Evolutionary conservation across 2,329 filamentous ascomycete genomes (phyloP).

Genomic region (Scedosporium boydii): DNA sequence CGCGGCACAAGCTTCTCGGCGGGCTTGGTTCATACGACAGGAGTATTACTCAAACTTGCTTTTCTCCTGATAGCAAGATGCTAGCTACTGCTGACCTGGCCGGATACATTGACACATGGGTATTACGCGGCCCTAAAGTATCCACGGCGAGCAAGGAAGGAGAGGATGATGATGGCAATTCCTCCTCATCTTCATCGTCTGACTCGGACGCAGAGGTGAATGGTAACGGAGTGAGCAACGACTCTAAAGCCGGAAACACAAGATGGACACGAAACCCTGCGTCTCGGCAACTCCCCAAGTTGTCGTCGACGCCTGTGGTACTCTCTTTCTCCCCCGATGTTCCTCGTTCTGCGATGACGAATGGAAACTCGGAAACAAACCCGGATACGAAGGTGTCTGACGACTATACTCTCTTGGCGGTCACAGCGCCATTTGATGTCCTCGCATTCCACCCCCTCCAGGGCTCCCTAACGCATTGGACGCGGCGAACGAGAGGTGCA

Average conservation of each 20-base stretch:
- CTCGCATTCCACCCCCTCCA: slow-evolving; percentile 71
- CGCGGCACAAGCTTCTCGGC: slow-evolving; percentile 49
- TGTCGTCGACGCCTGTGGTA: slow-evolving; percentile 54
- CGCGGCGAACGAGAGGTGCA: slow-evolving; percentile 67
- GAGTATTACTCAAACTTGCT: slow-evolving; percentile 63
- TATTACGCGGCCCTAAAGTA: slow-evolving; percentile 42
- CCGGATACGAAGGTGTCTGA: slow-evolving; percentile 19
- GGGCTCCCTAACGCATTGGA: slow-evolving; percentile 77
- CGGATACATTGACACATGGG: slow-evolving; percentile 82
- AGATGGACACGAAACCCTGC: slow-evolving; percentile 69
- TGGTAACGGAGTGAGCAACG: slow-evolving; percentile 28
- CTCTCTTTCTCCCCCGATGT: slow-evolving; percentile 55
- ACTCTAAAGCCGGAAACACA: slow-evolving; percentile 32
- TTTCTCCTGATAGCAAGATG: slow-evolving; percentile 72
- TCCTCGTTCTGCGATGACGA: slow-evolving; percentile 15
- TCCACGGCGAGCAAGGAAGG: slow-evolving; percentile 19
- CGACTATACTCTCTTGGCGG: slow-evolving; percentile 43
- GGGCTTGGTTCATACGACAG: slow-evolving; percentile 68
- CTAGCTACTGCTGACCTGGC: slow-evolving; percentile 72
- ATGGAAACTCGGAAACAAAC: slow-evolving; percentile 9
- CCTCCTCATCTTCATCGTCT: slow-evolving; percentile 26
- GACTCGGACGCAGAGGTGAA: slow-evolving; percentile 30
- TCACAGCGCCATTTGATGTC: slow-evolving; percentile 40
- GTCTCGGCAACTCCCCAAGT: slow-evolving; percentile 57
- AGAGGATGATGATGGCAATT: slow-evolving; percentile 23